These are phyloP conservation scores for Rhodamnia rubescens DNA, from an alignment of 345 rosid species.

Conservation along the genomic window DNA sequence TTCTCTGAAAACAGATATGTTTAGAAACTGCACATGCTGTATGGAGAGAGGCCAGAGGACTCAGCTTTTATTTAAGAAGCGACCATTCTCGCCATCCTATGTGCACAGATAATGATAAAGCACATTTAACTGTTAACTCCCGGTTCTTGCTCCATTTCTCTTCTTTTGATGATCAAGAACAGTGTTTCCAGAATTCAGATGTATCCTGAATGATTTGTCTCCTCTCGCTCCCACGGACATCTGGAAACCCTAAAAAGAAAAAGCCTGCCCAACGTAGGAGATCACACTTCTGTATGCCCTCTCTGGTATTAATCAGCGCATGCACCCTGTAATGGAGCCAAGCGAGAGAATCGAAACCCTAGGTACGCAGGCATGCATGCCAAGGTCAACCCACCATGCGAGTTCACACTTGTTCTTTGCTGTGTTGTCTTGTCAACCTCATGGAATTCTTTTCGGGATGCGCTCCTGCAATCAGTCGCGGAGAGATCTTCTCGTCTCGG, in stretches of 20 bases:
- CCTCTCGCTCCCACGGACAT: background rate
- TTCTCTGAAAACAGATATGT: background rate
- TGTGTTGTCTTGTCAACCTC: background rate
- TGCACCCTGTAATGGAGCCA: background rate
- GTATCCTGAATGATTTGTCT: background rate
- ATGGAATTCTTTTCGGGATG: background rate
- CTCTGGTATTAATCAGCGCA: background rate
- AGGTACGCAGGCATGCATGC: background rate
- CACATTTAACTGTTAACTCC: background rate
- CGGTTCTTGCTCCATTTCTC: background rate
- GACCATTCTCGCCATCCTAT: background rate
- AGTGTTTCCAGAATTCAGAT: background rate
- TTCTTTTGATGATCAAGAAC: background rate
- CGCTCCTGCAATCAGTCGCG: background rate
- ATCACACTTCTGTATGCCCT: background rate
- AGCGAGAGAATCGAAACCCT: background rate
- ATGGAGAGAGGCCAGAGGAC: background rate
- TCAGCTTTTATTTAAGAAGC: background rate
- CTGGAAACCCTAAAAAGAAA: background rate
- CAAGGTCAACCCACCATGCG: background rate
- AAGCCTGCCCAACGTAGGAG: background rate
- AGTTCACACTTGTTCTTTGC: background rate
- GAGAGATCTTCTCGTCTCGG: background rate
- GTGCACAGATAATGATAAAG: background rate
- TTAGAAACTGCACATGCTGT: background rate